These are phyloP conservation scores for Aspergillus campestris DNA, from an alignment of 495 filamentous ascomycete genomes.

Conservation along the genomic window DNA sequence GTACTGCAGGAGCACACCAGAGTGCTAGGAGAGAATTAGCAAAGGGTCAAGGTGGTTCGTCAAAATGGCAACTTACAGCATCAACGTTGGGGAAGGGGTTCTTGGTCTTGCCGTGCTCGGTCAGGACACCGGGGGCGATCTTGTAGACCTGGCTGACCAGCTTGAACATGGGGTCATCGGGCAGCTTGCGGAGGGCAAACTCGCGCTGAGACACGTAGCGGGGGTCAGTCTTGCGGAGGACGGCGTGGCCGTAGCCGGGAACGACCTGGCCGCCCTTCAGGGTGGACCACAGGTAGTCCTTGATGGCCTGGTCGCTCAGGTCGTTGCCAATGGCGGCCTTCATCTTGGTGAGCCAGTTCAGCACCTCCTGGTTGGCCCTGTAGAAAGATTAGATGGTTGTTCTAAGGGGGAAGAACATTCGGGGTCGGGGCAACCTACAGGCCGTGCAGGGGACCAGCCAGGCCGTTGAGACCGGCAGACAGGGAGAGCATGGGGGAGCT, in stretches of 20 bases:
- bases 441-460: slow-evolving; percentile 96
- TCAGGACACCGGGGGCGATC: slow-evolving; percentile 94
- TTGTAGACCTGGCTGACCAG: slow-evolving; percentile 99
- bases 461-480: slow-evolving; percentile 91
- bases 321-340: slow-evolving; percentile 92
- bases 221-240: slow-evolving; percentile 98
- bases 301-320: slow-evolving; percentile 90
- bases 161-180: slow-evolving; percentile 98
- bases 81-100: slow-evolving; percentile 75
- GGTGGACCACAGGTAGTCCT: slow-evolving; percentile 94
- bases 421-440: slow-evolving; percentile 38
- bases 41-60: slow-evolving; percentile 13
- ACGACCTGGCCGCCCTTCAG: slow-evolving; percentile 93
- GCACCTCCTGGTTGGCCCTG: slow-evolving; percentile 94
- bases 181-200: slow-evolving; percentile 86
- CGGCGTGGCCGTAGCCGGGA: slow-evolving; percentile 95
- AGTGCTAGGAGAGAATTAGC: slow-evolving; percentile 51
- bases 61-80: slow-evolving; percentile 38
- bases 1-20: slow-evolving; percentile 97
- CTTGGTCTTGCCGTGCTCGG: slow-evolving; percentile 99
- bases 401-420: background rate
- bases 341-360: slow-evolving; percentile 98
- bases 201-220: slow-evolving; percentile 96
- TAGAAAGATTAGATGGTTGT: background rate
- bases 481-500: slow-evolving; percentile 96